Conservation (phyloP, 2,329 filamentous ascomycete genomes). For the Paraconiothyrium brasiliense region DNA sequence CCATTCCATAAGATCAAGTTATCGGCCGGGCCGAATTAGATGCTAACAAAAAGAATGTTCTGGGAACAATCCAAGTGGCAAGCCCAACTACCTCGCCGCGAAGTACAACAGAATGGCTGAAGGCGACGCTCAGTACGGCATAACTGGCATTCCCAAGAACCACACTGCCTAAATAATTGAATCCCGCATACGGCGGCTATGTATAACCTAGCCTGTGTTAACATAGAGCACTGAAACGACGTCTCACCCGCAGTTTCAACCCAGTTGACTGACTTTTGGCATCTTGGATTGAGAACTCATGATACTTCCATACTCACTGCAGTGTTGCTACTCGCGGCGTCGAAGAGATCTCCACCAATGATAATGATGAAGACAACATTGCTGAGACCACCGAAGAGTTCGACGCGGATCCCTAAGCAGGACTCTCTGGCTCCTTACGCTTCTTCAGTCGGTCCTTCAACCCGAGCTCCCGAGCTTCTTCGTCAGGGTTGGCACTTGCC, state of each 20-base stretch:
- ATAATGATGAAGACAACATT: background rate
- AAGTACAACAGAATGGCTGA: background rate
- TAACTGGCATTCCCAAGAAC: background rate
- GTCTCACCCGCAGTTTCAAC: no score
- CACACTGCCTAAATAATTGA: constrained; percentile 1
- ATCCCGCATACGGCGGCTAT: no score
- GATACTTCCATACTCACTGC: background rate
- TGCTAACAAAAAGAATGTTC: background rate
- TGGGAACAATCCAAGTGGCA: background rate
- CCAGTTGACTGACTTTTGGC: no score
- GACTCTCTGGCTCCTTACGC: background rate
- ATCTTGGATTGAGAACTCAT: background rate
- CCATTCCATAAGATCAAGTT: background rate
- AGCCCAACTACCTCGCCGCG: background rate
- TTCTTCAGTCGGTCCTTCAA: background rate
- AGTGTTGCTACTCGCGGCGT: background rate
- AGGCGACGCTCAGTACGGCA: background rate
- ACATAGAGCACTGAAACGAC: no score
- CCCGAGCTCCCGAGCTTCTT: background rate
- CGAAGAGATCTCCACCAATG: background rate
- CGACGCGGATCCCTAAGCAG: background rate
- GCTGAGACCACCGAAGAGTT: background rate
- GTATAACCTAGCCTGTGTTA: no score
- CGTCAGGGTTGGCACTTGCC: background rate
- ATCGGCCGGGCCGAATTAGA: background rate